These are phyloP conservation scores for Amylostereum areolatum DNA, from an alignment of 1,284 basidiomycete species.

Conservation along the genomic window DNA sequence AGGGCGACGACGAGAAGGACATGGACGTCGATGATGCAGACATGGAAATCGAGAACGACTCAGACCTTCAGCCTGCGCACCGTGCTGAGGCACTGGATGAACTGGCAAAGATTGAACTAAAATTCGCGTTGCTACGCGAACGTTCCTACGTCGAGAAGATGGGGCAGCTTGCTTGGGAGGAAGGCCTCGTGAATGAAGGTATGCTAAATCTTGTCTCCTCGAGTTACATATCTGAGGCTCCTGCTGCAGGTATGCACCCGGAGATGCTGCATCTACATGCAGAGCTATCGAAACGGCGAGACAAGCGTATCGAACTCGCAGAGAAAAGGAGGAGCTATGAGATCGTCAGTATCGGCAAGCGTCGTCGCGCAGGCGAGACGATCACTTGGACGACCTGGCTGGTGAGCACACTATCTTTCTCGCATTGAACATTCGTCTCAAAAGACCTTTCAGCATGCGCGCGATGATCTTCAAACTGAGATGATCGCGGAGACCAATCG, in stretches of 20 bases:
- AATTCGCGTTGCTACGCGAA: slow-evolving; percentile 69
- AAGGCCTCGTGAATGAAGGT: slow-evolving; percentile 62
- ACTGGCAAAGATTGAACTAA: slow-evolving; percentile 71
- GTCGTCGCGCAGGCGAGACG: slow-evolving; percentile 54
- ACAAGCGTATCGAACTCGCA: slow-evolving; percentile 69
- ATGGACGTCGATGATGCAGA: slow-evolving; percentile 14
- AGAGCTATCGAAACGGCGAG: slow-evolving; percentile 66
- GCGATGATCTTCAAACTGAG: slow-evolving; percentile 71
- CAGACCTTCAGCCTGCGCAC: slow-evolving; percentile 67
- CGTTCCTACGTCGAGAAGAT: slow-evolving; percentile 78
- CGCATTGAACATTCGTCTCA: slow-evolving; percentile 10
- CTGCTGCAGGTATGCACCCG: slow-evolving; percentile 63
- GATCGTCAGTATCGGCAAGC: slow-evolving; percentile 46
- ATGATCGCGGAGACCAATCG: slow-evolving; percentile 82
- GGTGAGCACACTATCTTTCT: slow-evolving; percentile 31
- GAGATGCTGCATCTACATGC: slow-evolving; percentile 75
- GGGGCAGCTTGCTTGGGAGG: slow-evolving; percentile 74
- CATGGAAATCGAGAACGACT: slow-evolving; percentile 40
- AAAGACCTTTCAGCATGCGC: slow-evolving; percentile 38
- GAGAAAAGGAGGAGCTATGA: slow-evolving; percentile 65
- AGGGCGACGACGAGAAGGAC: slow-evolving; percentile 18
- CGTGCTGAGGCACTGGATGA: slow-evolving; percentile 75
- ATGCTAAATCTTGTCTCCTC: slow-evolving; percentile 20
- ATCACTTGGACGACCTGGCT: slow-evolving; percentile 76
- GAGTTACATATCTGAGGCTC: slow-evolving; percentile 7